phyloP scores from a whole-genome alignment of 768 basidiomycete genomes.

The Dictyophora rubrovolvata region DNA sequence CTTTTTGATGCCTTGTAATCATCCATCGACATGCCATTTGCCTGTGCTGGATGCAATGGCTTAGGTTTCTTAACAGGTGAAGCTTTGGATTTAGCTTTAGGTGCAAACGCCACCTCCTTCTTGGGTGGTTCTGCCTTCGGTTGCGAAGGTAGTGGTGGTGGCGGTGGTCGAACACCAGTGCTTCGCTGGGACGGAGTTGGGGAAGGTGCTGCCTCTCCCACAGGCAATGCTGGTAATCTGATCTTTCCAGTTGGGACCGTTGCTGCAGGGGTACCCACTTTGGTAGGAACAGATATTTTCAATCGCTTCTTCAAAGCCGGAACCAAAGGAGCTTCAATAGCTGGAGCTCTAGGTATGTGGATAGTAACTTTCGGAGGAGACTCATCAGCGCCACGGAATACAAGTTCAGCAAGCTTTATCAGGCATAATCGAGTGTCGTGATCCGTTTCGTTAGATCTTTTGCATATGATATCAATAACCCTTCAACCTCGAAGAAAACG shows the following conservation, averaged over 20 bases:
- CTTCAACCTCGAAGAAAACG: not conserved
- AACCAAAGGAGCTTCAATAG: constrained; percentile 42
- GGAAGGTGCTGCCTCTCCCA: constrained; percentile 7
- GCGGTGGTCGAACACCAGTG: constrained; percentile 17
- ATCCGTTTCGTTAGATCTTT: constrained; percentile 65
- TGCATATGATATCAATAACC: not conserved
- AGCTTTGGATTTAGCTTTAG: constrained; percentile 14
- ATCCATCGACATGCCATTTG: constrained; percentile 63
- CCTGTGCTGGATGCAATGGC: constrained; percentile 58
- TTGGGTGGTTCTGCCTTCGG: constrained; percentile 23
- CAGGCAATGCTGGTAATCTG: constrained; percentile 28
- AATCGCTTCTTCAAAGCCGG: constrained; percentile 11
- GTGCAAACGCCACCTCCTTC: constrained; percentile 14
- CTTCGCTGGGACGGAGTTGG: not conserved
- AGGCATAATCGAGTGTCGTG: constrained; percentile 86
- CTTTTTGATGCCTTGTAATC: constrained; percentile 70
- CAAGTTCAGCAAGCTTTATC: constrained; percentile 83
- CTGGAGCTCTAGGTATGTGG: constrained; percentile 68
- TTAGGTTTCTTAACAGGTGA: constrained; percentile 26
- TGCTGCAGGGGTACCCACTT: constrained; percentile 26
- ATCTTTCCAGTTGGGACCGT: constrained; percentile 39
- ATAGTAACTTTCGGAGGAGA: constrained; percentile 78
- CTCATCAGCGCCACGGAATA: constrained; percentile 77
- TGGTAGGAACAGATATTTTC: constrained; percentile 26
- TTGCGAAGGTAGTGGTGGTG: constrained; percentile 15